phyloP scores from a whole-genome alignment of 1,139 yeast species.

The Candida sp. region DNA sequence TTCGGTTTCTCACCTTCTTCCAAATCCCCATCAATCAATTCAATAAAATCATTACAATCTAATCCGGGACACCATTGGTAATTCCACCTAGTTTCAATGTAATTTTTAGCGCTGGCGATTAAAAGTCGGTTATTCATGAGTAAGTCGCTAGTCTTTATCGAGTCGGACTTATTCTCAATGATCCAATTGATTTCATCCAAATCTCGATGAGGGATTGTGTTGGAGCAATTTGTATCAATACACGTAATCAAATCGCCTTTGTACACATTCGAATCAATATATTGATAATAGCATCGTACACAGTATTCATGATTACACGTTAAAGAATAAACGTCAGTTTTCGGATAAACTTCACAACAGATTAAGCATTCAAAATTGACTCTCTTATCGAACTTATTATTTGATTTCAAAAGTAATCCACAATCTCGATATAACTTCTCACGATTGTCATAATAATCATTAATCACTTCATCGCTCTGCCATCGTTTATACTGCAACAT shows the following conservation, averaged over 20 bases:
- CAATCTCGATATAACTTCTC: conserved; percentile 39
- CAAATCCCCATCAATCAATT: conserved; percentile 32
- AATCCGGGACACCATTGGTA: conserved; percentile 86
- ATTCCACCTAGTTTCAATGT: conserved; percentile 46
- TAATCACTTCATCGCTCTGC: conserved; percentile 73
- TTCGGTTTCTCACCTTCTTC: conserved; percentile 22
- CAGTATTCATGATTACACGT: conserved; percentile 75
- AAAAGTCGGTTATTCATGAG: conserved; percentile 14
- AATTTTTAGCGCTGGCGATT: conserved; percentile 38
- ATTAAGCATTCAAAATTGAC: conserved; percentile 52
- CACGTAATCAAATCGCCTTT: conserved; percentile 64
- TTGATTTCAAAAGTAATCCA: conserved; percentile 38
- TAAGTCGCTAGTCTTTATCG: conserved; percentile 6
- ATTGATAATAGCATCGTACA: conserved; percentile 59
- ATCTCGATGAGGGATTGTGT: conserved; percentile 31
- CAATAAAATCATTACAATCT: conserved; percentile 63
- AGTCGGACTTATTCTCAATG: conserved; percentile 3
- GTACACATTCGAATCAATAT: conserved; percentile 49
- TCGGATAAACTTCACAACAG: conserved; percentile 59
- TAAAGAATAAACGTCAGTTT: conserved; percentile 46
- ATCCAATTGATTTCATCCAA: conserved; percentile 16
- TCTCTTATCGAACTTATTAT: conserved; percentile 15
- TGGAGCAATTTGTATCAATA: conserved; percentile 45
- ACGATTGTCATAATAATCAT: conserved; percentile 59
- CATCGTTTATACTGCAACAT: conserved; percentile 63